Percentiles rank a stretch among this genome's conserved stretches.
These are phyloP conservation scores for Tylopilus sp. DNA, from an alignment of 1,284 basidiomycete species.

Conservation along the genomic window DNA sequence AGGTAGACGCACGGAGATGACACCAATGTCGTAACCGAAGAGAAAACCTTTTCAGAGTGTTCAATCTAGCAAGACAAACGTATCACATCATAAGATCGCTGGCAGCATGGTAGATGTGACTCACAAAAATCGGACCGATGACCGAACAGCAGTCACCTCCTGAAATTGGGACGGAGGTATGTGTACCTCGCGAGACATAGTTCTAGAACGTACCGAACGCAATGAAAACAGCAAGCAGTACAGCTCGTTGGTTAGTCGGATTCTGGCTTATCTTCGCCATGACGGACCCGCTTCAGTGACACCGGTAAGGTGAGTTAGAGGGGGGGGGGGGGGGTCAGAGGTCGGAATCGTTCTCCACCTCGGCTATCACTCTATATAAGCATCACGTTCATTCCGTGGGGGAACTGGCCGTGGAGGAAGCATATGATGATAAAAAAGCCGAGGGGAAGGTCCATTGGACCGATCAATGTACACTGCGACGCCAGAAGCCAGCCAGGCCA, in stretches of 20 bases:
- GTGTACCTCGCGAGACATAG: conserved; percentile 19
- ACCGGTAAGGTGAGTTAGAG: not conserved
- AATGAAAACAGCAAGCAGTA: conserved; percentile 57
- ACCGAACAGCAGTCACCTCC: conserved; percentile 8
- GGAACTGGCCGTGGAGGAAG: not conserved
- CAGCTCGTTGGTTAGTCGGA: conserved; percentile 13
- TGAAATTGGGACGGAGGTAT: conserved; percentile 1
- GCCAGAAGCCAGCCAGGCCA: not conserved
- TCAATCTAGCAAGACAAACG: conserved; percentile 6
- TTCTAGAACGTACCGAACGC: conserved; percentile 36
- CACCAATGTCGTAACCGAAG: conserved; percentile 70
- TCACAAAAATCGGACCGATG: not conserved
- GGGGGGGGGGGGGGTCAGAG: not conserved
- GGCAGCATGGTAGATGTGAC: not conserved
- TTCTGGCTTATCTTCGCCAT: conserved; percentile 8
- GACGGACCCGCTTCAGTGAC: not conserved
- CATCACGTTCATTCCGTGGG: conserved; percentile 1
- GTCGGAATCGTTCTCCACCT: not conserved
- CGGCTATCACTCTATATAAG: conserved; percentile 1
- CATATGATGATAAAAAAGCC: not conserved
- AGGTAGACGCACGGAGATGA: conserved; percentile 46
- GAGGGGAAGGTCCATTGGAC: not conserved
- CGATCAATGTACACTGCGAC: not conserved
- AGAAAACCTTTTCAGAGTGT: conserved; percentile 43
- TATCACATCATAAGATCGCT: not conserved